Conservation (phyloP, 805 yeast species). For the Candida verbasci region DNA sequence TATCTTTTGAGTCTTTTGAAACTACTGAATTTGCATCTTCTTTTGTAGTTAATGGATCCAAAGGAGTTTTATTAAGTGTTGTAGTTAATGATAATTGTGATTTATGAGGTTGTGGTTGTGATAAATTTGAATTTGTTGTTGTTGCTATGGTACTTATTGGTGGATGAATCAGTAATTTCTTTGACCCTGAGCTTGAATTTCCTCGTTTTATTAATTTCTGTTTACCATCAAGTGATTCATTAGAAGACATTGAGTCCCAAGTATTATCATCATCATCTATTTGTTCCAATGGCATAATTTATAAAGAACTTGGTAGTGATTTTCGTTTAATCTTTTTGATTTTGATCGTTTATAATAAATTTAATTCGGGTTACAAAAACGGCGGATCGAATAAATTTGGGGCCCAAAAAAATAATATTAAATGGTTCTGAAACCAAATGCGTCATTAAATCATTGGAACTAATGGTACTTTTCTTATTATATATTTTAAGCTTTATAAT, state of each 20-base stretch:
- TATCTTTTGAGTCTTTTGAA: conserved; percentile 11
- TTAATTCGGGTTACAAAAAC: background rate
- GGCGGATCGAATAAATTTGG: background rate
- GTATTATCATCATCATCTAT: conserved; percentile 36
- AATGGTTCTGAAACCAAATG: too few relatives aligned
- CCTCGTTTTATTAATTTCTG: background rate
- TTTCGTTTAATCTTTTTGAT: too few relatives aligned
- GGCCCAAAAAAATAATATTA: background rate
- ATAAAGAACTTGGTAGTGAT: background rate
- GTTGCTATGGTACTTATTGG: background rate
- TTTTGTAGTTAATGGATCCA: conserved; percentile 48
- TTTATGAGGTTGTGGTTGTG: conserved; percentile 1
- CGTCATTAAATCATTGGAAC: too few relatives aligned
- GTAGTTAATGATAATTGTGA: conserved; percentile 28
- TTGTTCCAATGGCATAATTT: conserved; percentile 1
- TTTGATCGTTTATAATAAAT: background rate
- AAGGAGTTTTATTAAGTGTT: conserved; percentile 44
- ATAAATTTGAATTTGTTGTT: background rate
- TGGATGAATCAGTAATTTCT: background rate
- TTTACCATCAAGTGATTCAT: conserved; percentile 10
- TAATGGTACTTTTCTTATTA: too few relatives aligned
- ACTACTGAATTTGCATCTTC: conserved; percentile 43
- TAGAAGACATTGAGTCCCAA: conserved; percentile 29
- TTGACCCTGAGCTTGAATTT: background rate
- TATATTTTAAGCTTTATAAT: background rate